Evolutionary conservation across 148 eudicot genomes (phyloP), one percentile per base, ranked within the genome.

Genomic region (Rhododendron simsii): DNA sequence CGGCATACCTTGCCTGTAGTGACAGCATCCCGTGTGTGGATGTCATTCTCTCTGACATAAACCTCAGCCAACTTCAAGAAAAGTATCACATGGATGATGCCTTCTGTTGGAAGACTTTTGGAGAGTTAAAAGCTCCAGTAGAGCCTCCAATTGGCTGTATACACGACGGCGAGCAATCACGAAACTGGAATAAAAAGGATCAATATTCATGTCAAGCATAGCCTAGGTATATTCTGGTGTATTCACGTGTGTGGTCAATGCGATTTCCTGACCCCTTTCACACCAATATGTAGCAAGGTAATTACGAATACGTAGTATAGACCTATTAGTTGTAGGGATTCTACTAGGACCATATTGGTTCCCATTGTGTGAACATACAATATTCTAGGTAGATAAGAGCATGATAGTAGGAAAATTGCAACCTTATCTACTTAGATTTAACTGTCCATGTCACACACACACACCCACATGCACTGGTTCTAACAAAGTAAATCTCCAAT

Each of bases 1-100:
- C 99, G 3, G 94, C 95, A 84, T 95, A 96, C 90, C 90, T 96
- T 20, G 96, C 99, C 18, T 96, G 99, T 91, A 96, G 99, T 82
- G 98, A 95, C 75, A 89, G 86, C 88, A 87, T 91, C 57, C 99
- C 99, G 18, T 96, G 99, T 89, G 92, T 92, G 83, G 93, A 90
- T 67, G 92, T 96, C 86, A 92, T 92, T 23, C 87, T 96, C 57
- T 89, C 87, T 18, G 89, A 84, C 87, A 94, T 96, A 89, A 88
- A 95, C 88, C 89, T 96, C 73, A 87, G 89, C 85, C 98, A 95
- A 47, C 87, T 82, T 51, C 93, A 91, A 90, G 92, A 91, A 78
- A 90, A 76, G 20, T 94, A 95, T 85, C 95, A 88, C 80, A 69
- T 95, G 87, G 93, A 90, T 21, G 92, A 93, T 39, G 94, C 97